A percentile compares a stretch with the other conserved stretches of the same genome.
phyloP scores from a whole-genome alignment of 2,329 filamentous ascomycete species.

The Aspergillus sergii region DNA sequence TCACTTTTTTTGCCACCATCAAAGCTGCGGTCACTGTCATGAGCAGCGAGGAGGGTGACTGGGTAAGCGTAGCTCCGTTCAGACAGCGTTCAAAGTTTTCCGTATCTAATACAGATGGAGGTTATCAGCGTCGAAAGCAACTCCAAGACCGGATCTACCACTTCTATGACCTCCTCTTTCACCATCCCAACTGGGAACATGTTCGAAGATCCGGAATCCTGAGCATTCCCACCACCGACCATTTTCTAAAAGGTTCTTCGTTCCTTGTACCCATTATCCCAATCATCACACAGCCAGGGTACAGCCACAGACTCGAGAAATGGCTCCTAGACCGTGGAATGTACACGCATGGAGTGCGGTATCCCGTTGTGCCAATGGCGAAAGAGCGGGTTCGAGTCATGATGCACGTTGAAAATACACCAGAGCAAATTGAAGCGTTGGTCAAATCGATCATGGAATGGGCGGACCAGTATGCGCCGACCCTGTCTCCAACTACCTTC shows the following conservation, averaged over 20 bases:
- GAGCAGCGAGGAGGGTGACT: constrained; percentile 7
- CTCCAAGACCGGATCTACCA: not conserved
- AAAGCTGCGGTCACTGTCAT: constrained; percentile 2
- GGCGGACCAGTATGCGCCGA: constrained; percentile 2
- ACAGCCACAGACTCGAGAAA: not conserved
- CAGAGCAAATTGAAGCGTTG: constrained; percentile 5
- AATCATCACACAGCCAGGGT: not conserved
- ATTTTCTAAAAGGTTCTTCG: not conserved
- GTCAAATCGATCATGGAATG: constrained; percentile 8
- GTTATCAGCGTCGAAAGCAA: constrained; percentile 5
- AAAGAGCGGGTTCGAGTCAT: constrained; percentile 10
- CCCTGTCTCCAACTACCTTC: not conserved
- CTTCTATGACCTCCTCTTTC: constrained; percentile 6
- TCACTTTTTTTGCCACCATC: constrained; percentile 9
- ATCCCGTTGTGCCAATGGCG: constrained; percentile 6
- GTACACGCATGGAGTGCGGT: constrained; percentile 2
- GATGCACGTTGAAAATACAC: constrained; percentile 12
- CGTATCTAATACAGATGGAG: not conserved
- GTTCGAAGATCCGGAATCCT: not conserved
- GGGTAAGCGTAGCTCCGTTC: not conserved
- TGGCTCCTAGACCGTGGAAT: not conserved
- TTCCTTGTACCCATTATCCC: constrained; percentile 11
- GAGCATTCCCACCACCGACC: not conserved
- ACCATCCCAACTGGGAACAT: not conserved
- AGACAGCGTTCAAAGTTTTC: not conserved